Evolutionary conservation across 208 protist species (phyloP).

Genomic region (Phytomonas francai): DNA sequence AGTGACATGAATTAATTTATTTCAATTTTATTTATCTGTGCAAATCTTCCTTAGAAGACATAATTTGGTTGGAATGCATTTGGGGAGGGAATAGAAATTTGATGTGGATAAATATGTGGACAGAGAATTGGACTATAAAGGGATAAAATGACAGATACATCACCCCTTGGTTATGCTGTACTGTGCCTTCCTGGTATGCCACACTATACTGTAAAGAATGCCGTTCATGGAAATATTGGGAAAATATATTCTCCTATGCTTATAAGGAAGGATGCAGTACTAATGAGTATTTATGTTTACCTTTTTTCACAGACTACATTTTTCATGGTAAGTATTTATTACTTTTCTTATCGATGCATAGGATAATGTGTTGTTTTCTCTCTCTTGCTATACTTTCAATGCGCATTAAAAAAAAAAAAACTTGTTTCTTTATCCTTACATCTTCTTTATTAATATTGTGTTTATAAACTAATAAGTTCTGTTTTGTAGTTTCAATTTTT

Average conservation of each 20-base stretch:
- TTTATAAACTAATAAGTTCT: slow-evolving; percentile 5
- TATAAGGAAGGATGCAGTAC: neutral
- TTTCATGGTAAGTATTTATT: neutral
- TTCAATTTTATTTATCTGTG: neutral
- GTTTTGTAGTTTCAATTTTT: slow-evolving; percentile 4
- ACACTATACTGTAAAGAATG: neutral
- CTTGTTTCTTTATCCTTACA: slow-evolving; percentile 14
- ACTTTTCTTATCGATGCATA: neutral
- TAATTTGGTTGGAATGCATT: no score
- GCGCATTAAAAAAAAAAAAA: slow-evolving; percentile 5
- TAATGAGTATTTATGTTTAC: neutral
- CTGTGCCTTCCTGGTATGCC: neutral
- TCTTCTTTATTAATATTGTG: slow-evolving; percentile 7
- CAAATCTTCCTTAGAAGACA: neutral
- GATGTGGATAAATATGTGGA: neutral
- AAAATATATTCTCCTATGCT: neutral
- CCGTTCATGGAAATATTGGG: neutral
- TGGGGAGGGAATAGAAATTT: neutral
- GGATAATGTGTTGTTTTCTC: slow-evolving; percentile 6
- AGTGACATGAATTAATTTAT: neutral
- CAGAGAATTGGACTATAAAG: neutral
- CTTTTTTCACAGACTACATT: neutral
- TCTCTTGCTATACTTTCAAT: slow-evolving; percentile 12
- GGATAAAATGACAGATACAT: neutral
- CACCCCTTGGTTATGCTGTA: neutral